These are phyloP conservation scores for Plantago major DNA, from an alignment of 257 asterid species.

Conservation along the genomic window DNA sequence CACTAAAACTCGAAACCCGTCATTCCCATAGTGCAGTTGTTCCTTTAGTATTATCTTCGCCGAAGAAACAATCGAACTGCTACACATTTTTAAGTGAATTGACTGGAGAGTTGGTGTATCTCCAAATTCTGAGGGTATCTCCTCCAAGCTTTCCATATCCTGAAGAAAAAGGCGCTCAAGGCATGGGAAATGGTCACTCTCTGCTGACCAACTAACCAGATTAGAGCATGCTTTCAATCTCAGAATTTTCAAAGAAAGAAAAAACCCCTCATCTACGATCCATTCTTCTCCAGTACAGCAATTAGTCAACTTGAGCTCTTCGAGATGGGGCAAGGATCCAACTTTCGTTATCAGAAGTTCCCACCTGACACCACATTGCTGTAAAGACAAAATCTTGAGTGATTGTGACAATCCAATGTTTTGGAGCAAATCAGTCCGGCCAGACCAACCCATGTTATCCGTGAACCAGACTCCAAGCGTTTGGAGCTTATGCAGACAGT, in stretches of 20 bases:
- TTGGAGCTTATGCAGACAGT: slow-evolving; percentile 6
- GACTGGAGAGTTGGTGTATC: neutral
- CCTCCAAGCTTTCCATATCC: too few species aligned
- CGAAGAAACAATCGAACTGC: neutral
- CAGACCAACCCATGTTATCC: neutral
- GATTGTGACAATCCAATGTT: neutral
- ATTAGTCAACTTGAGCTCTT: slow-evolving; percentile 3
- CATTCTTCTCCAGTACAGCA: slow-evolving; percentile 6
- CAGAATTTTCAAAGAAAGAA: neutral
- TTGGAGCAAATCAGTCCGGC: neutral
- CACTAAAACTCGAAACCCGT: slow-evolving; percentile 4
- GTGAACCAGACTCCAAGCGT: neutral
- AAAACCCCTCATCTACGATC: neutral
- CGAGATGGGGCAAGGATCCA: slow-evolving; percentile 19
- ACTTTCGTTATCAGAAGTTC: slow-evolving; percentile 10
- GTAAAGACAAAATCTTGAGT: slow-evolving; percentile 13
- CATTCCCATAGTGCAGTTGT: slow-evolving; percentile 15
- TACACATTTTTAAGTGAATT: slow-evolving; percentile 10
- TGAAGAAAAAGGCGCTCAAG: slow-evolving; percentile 14
- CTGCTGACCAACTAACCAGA: slow-evolving; percentile 12
- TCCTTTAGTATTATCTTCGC: slow-evolving; percentile 7
- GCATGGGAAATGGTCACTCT: slow-evolving; percentile 9
- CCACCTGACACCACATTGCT: slow-evolving; percentile 4
- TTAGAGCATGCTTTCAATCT: neutral
- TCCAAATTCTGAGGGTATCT: neutral